Evolutionary conservation across 768 basidiomycete genomes (phyloP).

Genomic region (Austroboletus festivus): DNA sequence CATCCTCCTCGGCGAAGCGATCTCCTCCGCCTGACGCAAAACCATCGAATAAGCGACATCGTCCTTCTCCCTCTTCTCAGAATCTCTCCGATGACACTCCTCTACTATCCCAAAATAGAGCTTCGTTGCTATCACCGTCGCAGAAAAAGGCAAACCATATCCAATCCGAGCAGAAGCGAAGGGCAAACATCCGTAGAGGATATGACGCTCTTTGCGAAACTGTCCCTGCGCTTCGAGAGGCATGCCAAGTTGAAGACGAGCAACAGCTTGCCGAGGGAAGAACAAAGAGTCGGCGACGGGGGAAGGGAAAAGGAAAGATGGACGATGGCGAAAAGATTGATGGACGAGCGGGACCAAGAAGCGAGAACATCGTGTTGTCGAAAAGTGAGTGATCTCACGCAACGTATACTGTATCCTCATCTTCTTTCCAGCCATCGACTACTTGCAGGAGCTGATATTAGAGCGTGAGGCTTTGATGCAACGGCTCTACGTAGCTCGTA

Average conservation of each 20-base stretch:
- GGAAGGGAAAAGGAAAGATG: constrained; percentile 36
- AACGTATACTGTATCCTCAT: constrained; percentile 4
- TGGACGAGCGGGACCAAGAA: constrained; percentile 84
- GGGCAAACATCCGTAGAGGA: constrained; percentile 85
- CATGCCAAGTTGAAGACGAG: constrained; percentile 75
- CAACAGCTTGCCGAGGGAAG: constrained; percentile 34
- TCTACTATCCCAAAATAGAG: constrained; percentile 9
- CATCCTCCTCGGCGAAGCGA: constrained; percentile 22
- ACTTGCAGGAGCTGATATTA: constrained; percentile 63
- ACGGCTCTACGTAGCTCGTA: constrained; percentile 60
- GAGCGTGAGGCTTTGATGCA: constrained; percentile 55
- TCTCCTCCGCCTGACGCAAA: constrained; percentile 25
- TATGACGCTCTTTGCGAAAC: constrained; percentile 86
- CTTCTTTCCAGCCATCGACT: constrained; percentile 69
- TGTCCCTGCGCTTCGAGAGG: constrained; percentile 78
- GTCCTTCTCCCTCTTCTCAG: constrained; percentile 17
- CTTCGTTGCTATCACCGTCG: constrained; percentile 62
- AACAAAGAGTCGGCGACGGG: constrained; percentile 36
- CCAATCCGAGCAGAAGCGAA: constrained; percentile 89
- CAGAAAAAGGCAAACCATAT: constrained; percentile 96
- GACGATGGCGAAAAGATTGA: constrained; percentile 66
- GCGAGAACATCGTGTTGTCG: constrained; percentile 84
- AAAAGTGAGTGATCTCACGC: constrained; percentile 59
- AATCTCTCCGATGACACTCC: constrained; percentile 11
- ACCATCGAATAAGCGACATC: constrained; percentile 34